Conservation (phyloP, 257 asterid species). For the Anisodus tanguticus region DNA sequence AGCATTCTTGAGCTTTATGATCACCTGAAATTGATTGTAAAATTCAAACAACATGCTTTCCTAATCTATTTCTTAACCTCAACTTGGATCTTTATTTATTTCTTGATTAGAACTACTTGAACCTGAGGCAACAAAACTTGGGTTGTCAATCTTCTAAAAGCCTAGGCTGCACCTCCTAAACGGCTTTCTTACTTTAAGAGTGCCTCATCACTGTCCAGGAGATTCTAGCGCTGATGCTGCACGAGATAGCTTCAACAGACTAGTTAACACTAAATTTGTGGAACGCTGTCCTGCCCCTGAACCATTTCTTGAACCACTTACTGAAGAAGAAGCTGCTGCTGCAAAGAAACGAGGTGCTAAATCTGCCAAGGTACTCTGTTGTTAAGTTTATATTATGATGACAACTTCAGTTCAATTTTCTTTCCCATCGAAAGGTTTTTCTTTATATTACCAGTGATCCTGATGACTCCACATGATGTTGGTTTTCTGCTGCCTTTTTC, state of each 20-base stretch:
- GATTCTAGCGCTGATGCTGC: slow-evolving; percentile 45
- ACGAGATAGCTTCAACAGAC: slow-evolving; percentile 59
- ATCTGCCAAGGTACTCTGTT: slow-evolving; percentile 56
- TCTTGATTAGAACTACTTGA: slow-evolving; percentile 7
- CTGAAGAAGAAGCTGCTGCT: slow-evolving; percentile 49
- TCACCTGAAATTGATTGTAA: not conserved
- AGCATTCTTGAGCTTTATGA: slow-evolving; percentile 6
- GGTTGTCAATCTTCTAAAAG: slow-evolving; percentile 17
- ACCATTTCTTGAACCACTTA: slow-evolving; percentile 65
- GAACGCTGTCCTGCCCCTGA: slow-evolving; percentile 94
- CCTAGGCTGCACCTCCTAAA: not conserved
- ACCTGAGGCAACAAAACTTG: slow-evolving; percentile 21
- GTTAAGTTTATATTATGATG: slow-evolving; percentile 21
- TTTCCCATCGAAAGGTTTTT: not conserved
- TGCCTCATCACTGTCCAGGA: slow-evolving; percentile 50
- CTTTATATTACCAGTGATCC: slow-evolving; percentile 3
- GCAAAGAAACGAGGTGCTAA: slow-evolving; percentile 56
- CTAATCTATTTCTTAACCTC: slow-evolving; percentile 2
- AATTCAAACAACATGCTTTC: not conserved
- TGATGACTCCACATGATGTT: slow-evolving; percentile 20
- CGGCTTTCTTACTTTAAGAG: slow-evolving; percentile 20
- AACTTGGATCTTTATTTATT: slow-evolving; percentile 23
- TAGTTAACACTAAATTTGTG: slow-evolving; percentile 67
- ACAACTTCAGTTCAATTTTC: slow-evolving; percentile 23
- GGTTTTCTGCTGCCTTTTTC: not conserved